Evolutionary conservation across 129 eudicot genomes (phyloP).

Genomic region (Gnaphalium uliginosum): DNA sequence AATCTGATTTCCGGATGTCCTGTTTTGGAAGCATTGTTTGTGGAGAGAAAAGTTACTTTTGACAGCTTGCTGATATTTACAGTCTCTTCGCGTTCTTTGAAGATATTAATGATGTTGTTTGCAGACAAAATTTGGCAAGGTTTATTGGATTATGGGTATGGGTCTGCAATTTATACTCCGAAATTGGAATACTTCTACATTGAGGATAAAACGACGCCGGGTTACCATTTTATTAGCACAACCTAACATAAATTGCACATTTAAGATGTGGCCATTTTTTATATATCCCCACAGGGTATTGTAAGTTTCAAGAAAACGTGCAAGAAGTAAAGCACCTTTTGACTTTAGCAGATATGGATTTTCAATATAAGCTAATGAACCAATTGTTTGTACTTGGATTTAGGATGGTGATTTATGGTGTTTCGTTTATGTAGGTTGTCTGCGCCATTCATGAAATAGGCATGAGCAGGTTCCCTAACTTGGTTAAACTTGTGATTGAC

Average conservation of each 20-base stretch:
- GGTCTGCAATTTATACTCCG: slow-evolving; percentile 23
- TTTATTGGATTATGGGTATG: neutral
- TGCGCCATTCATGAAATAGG: no score
- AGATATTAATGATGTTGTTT: neutral
- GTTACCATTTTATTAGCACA: neutral
- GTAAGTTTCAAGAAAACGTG: neutral
- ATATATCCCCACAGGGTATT: no score
- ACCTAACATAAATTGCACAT: neutral
- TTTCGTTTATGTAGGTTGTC: neutral
- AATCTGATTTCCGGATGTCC: slow-evolving; percentile 37
- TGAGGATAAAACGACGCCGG: slow-evolving; percentile 19
- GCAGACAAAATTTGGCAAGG: no score
- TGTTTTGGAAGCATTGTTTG: slow-evolving; percentile 23
- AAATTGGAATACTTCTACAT: slow-evolving; percentile 17
- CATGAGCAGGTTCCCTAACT: neutral
- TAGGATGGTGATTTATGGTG: neutral
- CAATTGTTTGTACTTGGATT: no score
- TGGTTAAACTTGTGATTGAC: neutral
- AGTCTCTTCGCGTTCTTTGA: slow-evolving; percentile 19
- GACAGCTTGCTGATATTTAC: neutral
- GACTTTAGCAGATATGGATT: no score
- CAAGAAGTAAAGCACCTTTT: neutral
- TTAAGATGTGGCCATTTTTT: neutral
- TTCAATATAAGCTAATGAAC: no score
- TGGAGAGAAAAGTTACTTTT: slow-evolving; percentile 20